Percentiles rank a stretch among this genome's conserved stretches.
phyloP scores from a whole-genome alignment of 805 yeast species.

The Danielia oregonensis region DNA sequence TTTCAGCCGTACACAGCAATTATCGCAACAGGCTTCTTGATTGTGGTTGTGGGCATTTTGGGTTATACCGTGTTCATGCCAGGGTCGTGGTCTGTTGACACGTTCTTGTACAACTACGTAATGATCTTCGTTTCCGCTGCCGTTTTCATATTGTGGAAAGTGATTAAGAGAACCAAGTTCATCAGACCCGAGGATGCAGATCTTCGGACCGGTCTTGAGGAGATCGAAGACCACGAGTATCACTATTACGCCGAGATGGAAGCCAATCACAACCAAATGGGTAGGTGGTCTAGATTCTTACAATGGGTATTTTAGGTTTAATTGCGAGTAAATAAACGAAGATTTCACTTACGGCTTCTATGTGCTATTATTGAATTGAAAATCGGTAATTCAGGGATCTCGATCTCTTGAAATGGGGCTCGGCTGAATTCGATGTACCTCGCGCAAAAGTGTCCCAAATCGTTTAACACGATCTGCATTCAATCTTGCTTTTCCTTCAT shows the following conservation, averaged over 20 bases:
- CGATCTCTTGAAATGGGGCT: too few species aligned
- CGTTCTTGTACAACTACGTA: conserved; percentile 67
- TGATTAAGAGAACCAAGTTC: conserved; percentile 32
- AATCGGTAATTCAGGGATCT: too few species aligned
- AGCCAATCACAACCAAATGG: conserved; percentile 17
- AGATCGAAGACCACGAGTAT: conserved; percentile 48
- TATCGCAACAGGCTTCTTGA: conserved; percentile 27
- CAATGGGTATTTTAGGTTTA: conserved; percentile 13
- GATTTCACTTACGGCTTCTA: too few species aligned
- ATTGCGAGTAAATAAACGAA: too few species aligned
- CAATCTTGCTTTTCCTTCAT: too few species aligned
- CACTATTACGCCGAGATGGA: conserved; percentile 34
- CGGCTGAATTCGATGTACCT: too few species aligned
- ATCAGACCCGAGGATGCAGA: conserved; percentile 46
- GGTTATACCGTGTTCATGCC: conserved; percentile 72
- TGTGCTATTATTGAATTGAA: too few species aligned
- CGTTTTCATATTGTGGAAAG: conserved; percentile 33
- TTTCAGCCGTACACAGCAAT: conserved; percentile 39
- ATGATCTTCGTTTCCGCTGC: conserved; percentile 53
- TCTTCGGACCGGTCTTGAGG: conserved; percentile 41
- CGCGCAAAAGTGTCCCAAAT: too few species aligned
- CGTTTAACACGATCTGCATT: too few species aligned
- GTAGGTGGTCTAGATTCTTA: conserved; percentile 11
- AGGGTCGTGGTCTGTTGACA: conserved; percentile 58
- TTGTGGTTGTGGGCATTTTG: conserved; percentile 48